Evolutionary conservation across 148 eudicot species (phyloP), one percentile per base, ranked within the genome.

Genomic region (Rhododendron mucronatum): DNA sequence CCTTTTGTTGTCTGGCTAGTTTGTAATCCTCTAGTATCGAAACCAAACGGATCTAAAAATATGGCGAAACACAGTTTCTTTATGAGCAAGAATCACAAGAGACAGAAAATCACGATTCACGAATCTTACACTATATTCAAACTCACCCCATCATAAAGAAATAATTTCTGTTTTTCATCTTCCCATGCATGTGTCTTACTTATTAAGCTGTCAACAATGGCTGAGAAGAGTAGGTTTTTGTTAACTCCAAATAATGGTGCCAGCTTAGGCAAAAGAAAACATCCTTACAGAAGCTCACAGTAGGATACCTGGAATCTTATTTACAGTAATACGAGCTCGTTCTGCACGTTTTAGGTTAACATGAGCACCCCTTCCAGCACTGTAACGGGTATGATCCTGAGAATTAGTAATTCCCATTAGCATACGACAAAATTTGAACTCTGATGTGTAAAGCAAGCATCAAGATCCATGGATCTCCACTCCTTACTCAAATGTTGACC

Each of bases 321-420:
- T 95, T 28, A 92, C 91, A 71, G 91, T 84, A 82, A 92, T 86
- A 79, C 99, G 94, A 88, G 98, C 99, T 82, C 95, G 92, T 89
- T 96, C 98, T 75, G 98, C 99, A 83, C 98, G 99, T 85, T 96
- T 96, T 83, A 95, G 90, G 90, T 91, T 95, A 82, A 96, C 88
- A 84, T 96, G 99, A 83, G 94, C 94, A 77, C 99, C 99, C 90
- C 95, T 93, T 85, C 98, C 95, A 61, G 95, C 98, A 95, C 93
- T 93, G 89, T 95, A 96, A 55, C 98, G 91, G 80, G 90, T 94
- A 21, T 89, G 86, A 89, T 95, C 99, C 99, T 96, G 91, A 85
- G 76, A 88, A 85, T 83, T 47, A 82, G 39, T 1, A 41, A 80
- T 37, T 73, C 16, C 74, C 26, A 18, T 83, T 44, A 86, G 21